These are phyloP conservation scores for Teunomyces pallodes DNA, from an alignment of 805 yeast species.

Conservation along the genomic window DNA sequence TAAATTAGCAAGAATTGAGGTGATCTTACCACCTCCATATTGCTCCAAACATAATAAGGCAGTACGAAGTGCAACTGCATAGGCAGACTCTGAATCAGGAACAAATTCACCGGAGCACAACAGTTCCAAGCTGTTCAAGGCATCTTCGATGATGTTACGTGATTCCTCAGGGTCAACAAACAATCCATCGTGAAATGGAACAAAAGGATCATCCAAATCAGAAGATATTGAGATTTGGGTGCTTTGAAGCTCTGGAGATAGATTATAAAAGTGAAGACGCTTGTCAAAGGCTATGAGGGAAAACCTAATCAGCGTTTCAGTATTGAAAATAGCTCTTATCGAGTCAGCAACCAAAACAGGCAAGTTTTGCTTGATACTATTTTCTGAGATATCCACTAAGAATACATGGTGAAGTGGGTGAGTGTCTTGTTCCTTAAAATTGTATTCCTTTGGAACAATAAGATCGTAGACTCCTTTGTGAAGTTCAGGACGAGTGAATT, in stretches of 20 bases:
- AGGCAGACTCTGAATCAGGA: constrained; percentile 62
- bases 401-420: constrained; percentile 65
- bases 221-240: constrained; percentile 59
- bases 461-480: constrained; percentile 83
- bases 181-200: constrained; percentile 76
- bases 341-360: constrained; percentile 69
- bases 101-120: constrained; percentile 33
- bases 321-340: constrained; percentile 51
- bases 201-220: constrained; percentile 74
- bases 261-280: constrained; percentile 67
- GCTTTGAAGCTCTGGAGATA: constrained; percentile 53
- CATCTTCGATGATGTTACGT: constrained; percentile 58
- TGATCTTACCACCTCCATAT: constrained; percentile 83
- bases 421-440: constrained; percentile 34
- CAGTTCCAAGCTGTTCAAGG: constrained; percentile 60
- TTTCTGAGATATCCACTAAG: constrained; percentile 64
- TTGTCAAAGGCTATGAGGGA: constrained; percentile 78
- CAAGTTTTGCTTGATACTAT: constrained; percentile 56
- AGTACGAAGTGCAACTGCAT: constrained; percentile 73
- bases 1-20: constrained; percentile 60
- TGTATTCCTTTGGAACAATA: constrained; percentile 71
- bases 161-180: constrained; percentile 78
- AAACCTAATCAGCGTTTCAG: constrained; percentile 37
- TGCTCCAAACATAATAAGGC: constrained; percentile 60
- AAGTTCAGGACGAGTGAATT: constrained; percentile 68